Percentiles rank a stretch among this genome's conserved stretches.
Conservation (phyloP, 73 alveolate genomes). For the Paramecium bursaria region DNA sequence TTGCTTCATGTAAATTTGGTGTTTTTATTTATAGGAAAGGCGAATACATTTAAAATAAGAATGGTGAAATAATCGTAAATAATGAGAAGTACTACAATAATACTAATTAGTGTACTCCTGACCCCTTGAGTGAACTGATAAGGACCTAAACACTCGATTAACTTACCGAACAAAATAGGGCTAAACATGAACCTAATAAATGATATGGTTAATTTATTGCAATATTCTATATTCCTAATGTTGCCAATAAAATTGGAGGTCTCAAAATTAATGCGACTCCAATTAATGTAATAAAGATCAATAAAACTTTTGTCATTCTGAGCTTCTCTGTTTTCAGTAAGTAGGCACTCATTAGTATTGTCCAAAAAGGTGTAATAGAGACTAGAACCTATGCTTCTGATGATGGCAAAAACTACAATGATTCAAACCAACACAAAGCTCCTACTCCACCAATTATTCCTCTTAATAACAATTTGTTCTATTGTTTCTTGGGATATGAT, state of each 20-base stretch:
- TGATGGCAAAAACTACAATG: background rate
- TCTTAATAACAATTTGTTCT: constrained; percentile 5
- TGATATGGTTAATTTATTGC: background rate
- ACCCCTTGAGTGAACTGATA: constrained; percentile 19
- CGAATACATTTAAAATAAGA: constrained; percentile 15
- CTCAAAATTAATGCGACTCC: constrained; percentile 32
- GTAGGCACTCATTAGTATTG: constrained; percentile 14
- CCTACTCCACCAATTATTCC: constrained; percentile 44
- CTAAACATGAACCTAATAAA: constrained; percentile 13
- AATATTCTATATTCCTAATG: constrained; percentile 22
- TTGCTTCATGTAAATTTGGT: background rate
- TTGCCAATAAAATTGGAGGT: constrained; percentile 33
- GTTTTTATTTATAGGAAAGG: constrained; percentile 25
- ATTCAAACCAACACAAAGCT: background rate
- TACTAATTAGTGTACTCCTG: constrained; percentile 40
- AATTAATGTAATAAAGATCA: background rate
- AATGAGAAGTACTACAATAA: constrained; percentile 26
- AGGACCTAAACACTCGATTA: constrained; percentile 20
- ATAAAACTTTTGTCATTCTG: background rate
- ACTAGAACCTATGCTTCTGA: constrained; percentile 40
- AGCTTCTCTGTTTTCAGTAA: constrained; percentile 13
- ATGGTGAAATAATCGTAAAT: background rate
- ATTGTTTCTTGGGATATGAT: too few relatives aligned
- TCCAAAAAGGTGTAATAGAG: constrained; percentile 43
- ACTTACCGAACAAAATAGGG: background rate